These are phyloP conservation scores for Thermothelomyces thermophilus DNA, from an alignment of 2,329 filamentous ascomycete species.

Conservation along the genomic window DNA sequence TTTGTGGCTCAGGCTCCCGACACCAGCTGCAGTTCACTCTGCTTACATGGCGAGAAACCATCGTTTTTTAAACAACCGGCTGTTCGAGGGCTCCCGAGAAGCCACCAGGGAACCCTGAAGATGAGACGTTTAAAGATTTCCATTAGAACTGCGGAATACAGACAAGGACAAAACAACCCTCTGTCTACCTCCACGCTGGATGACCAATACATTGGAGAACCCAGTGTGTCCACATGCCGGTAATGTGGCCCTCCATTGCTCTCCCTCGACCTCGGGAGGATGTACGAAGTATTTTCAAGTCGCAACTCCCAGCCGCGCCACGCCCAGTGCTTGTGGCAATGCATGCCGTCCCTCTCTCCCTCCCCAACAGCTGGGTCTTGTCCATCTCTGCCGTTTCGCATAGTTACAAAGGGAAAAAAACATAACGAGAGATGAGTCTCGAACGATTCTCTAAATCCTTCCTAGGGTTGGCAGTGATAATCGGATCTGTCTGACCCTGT, in stretches of 20 bases:
- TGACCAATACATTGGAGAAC: conserved; percentile 2
- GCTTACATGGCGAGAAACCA: too few relatives aligned
- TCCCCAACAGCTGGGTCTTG: background rate
- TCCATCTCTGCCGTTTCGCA: conserved; percentile 1
- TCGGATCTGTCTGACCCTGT: background rate
- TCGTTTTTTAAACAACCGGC: too few relatives aligned
- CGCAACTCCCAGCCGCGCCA: background rate
- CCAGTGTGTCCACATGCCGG: background rate
- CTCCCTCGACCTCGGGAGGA: background rate
- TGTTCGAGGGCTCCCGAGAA: too few relatives aligned
- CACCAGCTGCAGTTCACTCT: too few relatives aligned
- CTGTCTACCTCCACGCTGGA: conserved; percentile 1
- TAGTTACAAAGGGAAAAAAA: conserved; percentile 11
- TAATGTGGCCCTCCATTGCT: conserved; percentile 1
- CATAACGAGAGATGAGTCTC: conserved; percentile 16
- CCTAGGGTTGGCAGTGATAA: conserved; percentile 5
- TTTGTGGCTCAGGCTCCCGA: too few relatives aligned
- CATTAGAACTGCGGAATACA: conserved; percentile 13
- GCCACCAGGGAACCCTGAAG: background rate
- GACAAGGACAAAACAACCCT: conserved; percentile 3
- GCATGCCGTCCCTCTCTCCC: background rate
- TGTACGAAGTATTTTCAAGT: conserved; percentile 2
- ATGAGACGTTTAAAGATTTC: background rate
- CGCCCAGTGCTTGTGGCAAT: background rate
- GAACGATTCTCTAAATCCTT: conserved; percentile 7